Evolutionary conservation across 768 basidiomycete genomes (phyloP).

Genomic region (Gautieria morchelliformis): DNA sequence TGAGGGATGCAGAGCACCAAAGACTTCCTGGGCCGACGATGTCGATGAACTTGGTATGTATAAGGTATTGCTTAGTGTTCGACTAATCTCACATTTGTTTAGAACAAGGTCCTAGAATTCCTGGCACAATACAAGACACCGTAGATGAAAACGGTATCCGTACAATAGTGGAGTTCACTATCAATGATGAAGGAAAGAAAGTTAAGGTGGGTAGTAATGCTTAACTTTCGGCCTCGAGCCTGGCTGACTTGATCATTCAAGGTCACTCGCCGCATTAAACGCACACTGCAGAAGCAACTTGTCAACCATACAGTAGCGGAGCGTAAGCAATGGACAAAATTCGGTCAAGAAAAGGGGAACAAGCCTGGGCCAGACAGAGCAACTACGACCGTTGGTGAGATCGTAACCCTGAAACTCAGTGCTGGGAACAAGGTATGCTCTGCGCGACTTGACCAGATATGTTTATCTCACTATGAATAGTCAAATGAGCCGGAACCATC

Average conservation of each 20-base stretch:
- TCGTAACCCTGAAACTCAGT: conserved; percentile 50
- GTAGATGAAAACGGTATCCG: conserved; percentile 82
- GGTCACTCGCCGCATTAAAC: conserved; percentile 81
- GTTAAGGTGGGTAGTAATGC: conserved; percentile 57
- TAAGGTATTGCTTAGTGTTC: background rate
- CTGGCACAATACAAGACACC: conserved; percentile 52
- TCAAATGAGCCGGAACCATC: conserved; percentile 56
- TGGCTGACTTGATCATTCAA: conserved; percentile 20
- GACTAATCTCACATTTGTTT: background rate
- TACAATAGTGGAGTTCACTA: conserved; percentile 69
- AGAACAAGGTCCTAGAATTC: conserved; percentile 12
- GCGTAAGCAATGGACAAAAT: conserved; percentile 88
- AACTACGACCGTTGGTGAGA: conserved; percentile 86
- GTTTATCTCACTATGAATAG: conserved; percentile 23
- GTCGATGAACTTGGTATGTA: conserved; percentile 53
- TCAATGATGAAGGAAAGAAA: conserved; percentile 91
- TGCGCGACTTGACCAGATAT: conserved; percentile 8
- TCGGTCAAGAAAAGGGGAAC: conserved; percentile 84
- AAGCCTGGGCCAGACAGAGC: conserved; percentile 84
- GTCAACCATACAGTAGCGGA: conserved; percentile 95
- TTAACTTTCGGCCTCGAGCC: background rate
- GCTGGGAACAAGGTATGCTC: conserved; percentile 47
- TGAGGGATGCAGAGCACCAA: conserved; percentile 17
- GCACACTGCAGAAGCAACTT: conserved; percentile 78
- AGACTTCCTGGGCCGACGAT: conserved; percentile 85